Percentiles rank a stretch among this genome's conserved stretches.
Conservation (phyloP, 2,329 filamentous ascomycete species). For the Escovopsis sp. region DNA sequence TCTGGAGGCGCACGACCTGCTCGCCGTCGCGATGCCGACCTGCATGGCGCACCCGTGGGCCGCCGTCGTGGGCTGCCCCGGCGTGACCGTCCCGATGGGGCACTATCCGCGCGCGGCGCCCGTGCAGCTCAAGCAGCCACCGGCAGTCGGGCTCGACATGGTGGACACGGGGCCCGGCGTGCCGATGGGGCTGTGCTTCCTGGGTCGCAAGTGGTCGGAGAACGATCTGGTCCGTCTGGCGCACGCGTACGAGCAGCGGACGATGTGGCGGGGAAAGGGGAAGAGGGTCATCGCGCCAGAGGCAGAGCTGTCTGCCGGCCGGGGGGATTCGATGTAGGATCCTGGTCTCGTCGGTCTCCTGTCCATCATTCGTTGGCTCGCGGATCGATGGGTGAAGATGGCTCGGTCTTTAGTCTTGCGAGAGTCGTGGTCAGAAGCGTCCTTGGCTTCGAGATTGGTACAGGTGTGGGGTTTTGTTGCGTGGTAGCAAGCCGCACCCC, state of each 20-base stretch:
- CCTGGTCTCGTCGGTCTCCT: background rate
- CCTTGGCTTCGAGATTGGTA: no score
- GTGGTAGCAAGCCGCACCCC: no score
- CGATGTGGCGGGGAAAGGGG: slow-evolving; percentile 3
- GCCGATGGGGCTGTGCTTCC: slow-evolving; percentile 43
- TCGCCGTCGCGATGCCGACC: slow-evolving; percentile 47
- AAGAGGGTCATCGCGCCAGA: slow-evolving; percentile 2
- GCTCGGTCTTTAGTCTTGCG: background rate
- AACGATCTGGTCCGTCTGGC: slow-evolving; percentile 42
- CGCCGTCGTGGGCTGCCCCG: slow-evolving; percentile 22
- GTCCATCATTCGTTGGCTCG: background rate
- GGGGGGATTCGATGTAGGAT: background rate
- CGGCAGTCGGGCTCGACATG: background rate
- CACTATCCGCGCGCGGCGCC: slow-evolving; percentile 3
- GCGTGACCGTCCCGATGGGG: slow-evolving; percentile 41
- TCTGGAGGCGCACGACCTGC: slow-evolving; percentile 36
- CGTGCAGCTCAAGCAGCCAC: background rate
- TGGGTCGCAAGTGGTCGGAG: slow-evolving; percentile 44
- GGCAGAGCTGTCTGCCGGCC: background rate
- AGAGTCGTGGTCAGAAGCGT: background rate
- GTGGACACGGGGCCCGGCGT: slow-evolving; percentile 6
- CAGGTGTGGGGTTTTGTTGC: no score
- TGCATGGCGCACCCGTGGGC: slow-evolving; percentile 9
- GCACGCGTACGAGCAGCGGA: slow-evolving; percentile 52
- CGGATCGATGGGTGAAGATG: background rate